A percentile compares a stretch with the other conserved stretches of the same genome.
phyloP scores from a whole-genome alignment of 495 filamentous ascomycete species.

The Parachaetomium inaequale region DNA sequence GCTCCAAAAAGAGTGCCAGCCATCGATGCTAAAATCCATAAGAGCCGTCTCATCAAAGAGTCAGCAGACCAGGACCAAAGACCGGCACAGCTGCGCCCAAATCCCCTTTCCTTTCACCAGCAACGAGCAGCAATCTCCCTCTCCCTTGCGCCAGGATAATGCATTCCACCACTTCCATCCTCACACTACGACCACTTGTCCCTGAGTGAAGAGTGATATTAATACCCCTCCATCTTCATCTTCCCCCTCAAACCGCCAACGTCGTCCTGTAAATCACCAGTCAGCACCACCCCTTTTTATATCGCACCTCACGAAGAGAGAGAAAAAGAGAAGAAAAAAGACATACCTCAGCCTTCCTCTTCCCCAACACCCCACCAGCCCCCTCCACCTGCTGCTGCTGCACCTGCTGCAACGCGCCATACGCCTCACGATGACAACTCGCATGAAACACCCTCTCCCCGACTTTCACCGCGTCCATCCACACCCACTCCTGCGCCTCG shows the following conservation, averaged over 20 bases:
- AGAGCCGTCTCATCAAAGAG: background rate
- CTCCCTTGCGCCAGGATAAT: constrained; percentile 6
- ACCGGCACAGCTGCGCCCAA: background rate
- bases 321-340: constrained; percentile 26
- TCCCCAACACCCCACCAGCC: constrained; percentile 53
- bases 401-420: constrained; percentile 43
- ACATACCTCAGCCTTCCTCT: constrained; percentile 72
- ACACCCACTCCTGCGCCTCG: constrained; percentile 92
- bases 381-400: background rate
- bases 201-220: background rate
- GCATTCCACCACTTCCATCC: background rate
- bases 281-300: background rate
- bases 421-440: constrained; percentile 79
- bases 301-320: background rate
- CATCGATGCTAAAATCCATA: background rate
- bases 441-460: constrained; percentile 83
- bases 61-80: background rate
- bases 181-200: no score
- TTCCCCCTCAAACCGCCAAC: constrained; percentile 16
- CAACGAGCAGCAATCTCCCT: background rate
- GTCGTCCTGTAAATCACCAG: constrained; percentile 14
- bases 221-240: constrained; percentile 23
- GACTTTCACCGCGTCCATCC: constrained; percentile 82
- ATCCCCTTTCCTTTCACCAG: no score
- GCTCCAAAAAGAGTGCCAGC: background rate